These are phyloP conservation scores for Dioscorea alata DNA, from an alignment of 106 monocot genomes.

Conservation along the genomic window DNA sequence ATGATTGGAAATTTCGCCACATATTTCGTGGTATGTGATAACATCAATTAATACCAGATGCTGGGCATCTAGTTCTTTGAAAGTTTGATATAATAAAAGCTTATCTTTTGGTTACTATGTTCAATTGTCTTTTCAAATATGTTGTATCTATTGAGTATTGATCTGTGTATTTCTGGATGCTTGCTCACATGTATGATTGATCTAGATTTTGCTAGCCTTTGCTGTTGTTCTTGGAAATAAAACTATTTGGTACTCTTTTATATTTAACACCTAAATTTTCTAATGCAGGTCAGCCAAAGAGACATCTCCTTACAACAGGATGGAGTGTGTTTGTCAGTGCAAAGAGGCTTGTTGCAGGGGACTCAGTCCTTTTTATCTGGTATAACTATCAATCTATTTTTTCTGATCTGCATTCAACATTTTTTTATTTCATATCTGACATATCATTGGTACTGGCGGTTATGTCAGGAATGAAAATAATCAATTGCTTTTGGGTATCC, in stretches of 20 bases:
- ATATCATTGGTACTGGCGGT: not conserved
- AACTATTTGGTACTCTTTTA: too few relatives aligned
- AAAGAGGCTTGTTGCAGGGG: slow-evolving; percentile 41
- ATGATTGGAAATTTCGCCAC: slow-evolving; percentile 41
- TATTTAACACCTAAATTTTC: not conserved
- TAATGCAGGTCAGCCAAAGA: slow-evolving; percentile 35
- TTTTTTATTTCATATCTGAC: not conserved
- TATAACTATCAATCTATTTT: not conserved
- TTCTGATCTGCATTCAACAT: not conserved
- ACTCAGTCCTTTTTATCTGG: slow-evolving; percentile 41
- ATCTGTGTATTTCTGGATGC: too few relatives aligned
- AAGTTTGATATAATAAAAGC: too few relatives aligned
- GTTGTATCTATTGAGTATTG: too few relatives aligned
- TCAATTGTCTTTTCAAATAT: too few relatives aligned
- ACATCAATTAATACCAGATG: too few relatives aligned
- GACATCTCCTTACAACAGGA: slow-evolving; percentile 36
- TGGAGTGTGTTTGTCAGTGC: slow-evolving; percentile 38
- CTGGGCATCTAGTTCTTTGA: too few relatives aligned
- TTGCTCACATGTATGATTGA: too few relatives aligned
- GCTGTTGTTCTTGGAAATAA: too few relatives aligned
- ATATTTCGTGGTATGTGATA: slow-evolving; percentile 32
- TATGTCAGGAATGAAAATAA: slow-evolving; percentile 34
- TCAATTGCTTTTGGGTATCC: slow-evolving; percentile 34
- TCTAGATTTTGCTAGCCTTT: too few relatives aligned
- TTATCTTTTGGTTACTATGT: too few relatives aligned